A percentile compares a stretch with the other conserved stretches of the same genome.
These are phyloP conservation scores for Botrytis hyacinthi DNA, from an alignment of 2,329 filamentous ascomycete species.

Conservation along the genomic window DNA sequence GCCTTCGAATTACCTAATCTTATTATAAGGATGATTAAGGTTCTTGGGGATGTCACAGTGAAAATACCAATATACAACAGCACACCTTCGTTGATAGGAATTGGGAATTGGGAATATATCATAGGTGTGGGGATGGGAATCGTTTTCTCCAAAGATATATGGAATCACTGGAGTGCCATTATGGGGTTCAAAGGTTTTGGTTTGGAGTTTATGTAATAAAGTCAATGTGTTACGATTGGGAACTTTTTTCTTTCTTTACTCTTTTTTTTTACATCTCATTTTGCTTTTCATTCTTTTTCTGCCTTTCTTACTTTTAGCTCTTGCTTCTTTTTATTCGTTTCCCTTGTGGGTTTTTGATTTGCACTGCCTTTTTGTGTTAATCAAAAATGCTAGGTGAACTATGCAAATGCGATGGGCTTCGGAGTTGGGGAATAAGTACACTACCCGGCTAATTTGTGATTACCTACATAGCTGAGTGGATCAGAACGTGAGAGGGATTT, in stretches of 20 bases:
- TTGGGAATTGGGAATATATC: conserved; percentile 21
- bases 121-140: conserved; percentile 20
- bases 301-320: neutral
- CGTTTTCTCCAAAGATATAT: conserved; percentile 24
- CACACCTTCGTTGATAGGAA: conserved; percentile 6
- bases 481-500: neutral
- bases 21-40: conserved; percentile 53
- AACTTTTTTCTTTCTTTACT: conserved; percentile 13
- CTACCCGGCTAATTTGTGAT: conserved; percentile 6
- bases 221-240: conserved; percentile 27
- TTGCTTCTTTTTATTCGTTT: neutral
- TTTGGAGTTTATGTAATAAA: conserved; percentile 27
- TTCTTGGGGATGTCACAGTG: neutral
- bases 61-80: conserved; percentile 16
- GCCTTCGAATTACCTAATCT: conserved; percentile 81
- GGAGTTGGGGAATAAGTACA: neutral
- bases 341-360: neutral
- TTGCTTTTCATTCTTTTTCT: conserved; percentile 9
- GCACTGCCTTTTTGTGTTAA: neutral
- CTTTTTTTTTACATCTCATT: neutral
- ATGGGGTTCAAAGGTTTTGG: conserved; percentile 16
- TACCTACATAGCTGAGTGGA: neutral
- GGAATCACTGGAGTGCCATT: conserved; percentile 20
- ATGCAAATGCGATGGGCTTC: neutral
- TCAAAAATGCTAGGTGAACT: neutral